Evolutionary conservation across 2,329 filamentous ascomycete species (phyloP), one percentile per base, ranked within the genome.

Genomic region (Pestalotiopsis sp.): DNA sequence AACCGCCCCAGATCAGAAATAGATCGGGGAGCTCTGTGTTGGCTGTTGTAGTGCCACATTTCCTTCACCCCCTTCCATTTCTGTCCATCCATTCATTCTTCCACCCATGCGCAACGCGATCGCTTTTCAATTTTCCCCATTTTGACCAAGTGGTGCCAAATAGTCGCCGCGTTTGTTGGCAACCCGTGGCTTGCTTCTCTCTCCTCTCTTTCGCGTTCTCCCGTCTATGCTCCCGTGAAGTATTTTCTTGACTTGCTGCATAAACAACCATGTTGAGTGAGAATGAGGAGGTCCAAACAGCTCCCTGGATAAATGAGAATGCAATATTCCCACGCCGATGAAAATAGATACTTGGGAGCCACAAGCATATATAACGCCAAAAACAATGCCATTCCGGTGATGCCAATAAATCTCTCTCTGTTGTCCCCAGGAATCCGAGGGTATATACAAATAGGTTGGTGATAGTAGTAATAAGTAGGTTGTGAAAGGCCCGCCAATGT

Each of bases 381-480:
- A 75, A 71, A 69, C 30, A 69, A 77, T 77, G 75, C 75, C 71
- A 73, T 69, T 73, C 70, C 70, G 68, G 68, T 74, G 68, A 72
- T 76, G 63, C 61, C 62, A 60, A 48, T 35, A 35, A 35, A 35
- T 35, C 30, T 35, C 5, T 20, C 69, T 73, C 69, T 73, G 71
- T 76, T 74, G 74, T 69, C 72, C 74, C 73, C 35, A 72, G 70
- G 67, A 70, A 70, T 35, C 72, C 35, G 38, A 61, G 35, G 35
- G 35, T 39, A 61, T 20, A 61, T 35, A 61, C n/a, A 61, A 61
- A 38, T 35, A 39, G 58, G 14, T 72, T 76, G 76, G 73, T 76
- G 76, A 76, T 75, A 76, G 76, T 74, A 77, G 72, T 73, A 17
- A 44, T 67, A 59, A 44, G 65, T 66, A 70, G 70, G 44, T 61